A percentile compares a stretch with the other conserved stretches of the same genome.
phyloP scores from a whole-genome alignment of 441 rosid genomes.

The Mallotus repandus region DNA sequence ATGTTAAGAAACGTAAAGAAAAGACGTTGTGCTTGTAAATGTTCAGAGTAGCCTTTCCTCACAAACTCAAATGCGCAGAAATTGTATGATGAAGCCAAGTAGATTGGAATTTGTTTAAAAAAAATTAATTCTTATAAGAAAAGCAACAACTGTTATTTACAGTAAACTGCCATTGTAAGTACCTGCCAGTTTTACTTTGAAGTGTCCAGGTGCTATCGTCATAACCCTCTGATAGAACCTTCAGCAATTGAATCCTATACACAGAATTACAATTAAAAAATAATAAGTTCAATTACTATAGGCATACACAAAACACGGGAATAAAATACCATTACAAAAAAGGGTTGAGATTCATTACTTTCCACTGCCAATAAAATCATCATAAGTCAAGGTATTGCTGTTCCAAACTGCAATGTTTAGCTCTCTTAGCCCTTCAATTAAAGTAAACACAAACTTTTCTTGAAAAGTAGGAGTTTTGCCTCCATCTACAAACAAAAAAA shows the following conservation, averaged over 20 bases:
- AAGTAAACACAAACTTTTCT: conserved; percentile 73
- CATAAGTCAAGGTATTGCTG: conserved; percentile 63
- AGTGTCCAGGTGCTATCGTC: conserved; percentile 71
- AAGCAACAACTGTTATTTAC: neutral
- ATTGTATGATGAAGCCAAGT: neutral
- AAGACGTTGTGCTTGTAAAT: neutral
- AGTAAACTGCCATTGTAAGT: conserved; percentile 4
- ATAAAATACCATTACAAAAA: neutral
- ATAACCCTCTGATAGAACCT: conserved; percentile 66
- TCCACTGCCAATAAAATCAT: conserved; percentile 85
- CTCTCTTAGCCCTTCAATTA: conserved; percentile 87
- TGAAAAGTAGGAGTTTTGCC: conserved; percentile 78
- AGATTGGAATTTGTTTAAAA: no score
- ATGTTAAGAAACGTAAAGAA: neutral
- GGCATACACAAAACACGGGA: neutral
- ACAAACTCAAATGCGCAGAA: neutral
- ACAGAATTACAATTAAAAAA: conserved; percentile 11
- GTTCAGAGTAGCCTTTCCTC: neutral
- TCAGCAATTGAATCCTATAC: conserved; percentile 64
- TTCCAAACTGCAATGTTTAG: conserved; percentile 70
- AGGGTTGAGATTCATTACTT: conserved; percentile 47
- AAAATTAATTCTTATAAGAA: neutral
- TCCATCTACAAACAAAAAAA: conserved; percentile 51
- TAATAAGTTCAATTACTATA: neutral
- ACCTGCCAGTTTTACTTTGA: conserved; percentile 73